A percentile compares a stretch with the other conserved stretches of the same genome.
phyloP scores from a whole-genome alignment of 371 early-diverging fungal species.

The Mortierella sp. region DNA sequence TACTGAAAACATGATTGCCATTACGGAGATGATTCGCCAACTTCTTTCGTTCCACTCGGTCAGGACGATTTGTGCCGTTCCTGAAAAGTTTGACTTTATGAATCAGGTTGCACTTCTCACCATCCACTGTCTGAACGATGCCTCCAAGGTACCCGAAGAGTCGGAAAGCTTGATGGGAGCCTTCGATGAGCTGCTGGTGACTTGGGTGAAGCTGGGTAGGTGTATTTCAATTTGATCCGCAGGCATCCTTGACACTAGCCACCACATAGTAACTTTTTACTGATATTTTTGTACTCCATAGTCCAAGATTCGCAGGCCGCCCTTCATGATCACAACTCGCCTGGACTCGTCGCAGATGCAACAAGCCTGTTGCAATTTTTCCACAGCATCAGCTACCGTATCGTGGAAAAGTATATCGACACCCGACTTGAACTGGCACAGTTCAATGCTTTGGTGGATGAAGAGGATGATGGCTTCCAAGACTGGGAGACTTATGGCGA shows the following conservation, averaged over 20 bases:
- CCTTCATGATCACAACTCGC: slow-evolving; percentile 28
- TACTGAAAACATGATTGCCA: slow-evolving; percentile 49
- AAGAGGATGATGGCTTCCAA: slow-evolving; percentile 71
- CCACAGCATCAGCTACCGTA: slow-evolving; percentile 62
- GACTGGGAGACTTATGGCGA: slow-evolving; percentile 81
- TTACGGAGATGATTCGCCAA: slow-evolving; percentile 53
- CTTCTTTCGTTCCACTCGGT: slow-evolving; percentile 46
- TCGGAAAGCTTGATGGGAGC: slow-evolving; percentile 72
- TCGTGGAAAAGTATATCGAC: slow-evolving; percentile 75
- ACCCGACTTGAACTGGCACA: slow-evolving; percentile 72
- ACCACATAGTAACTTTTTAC: not conserved
- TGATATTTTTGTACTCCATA: not conserved
- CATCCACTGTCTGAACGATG: slow-evolving; percentile 65
- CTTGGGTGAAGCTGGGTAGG: slow-evolving; percentile 75
- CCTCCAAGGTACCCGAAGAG: slow-evolving; percentile 60
- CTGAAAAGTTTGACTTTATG: slow-evolving; percentile 71
- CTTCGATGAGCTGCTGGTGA: slow-evolving; percentile 74
- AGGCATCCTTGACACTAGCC: not conserved
- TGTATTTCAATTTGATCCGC: slow-evolving; percentile 10
- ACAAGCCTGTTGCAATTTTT: slow-evolving; percentile 61
- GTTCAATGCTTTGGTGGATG: slow-evolving; percentile 61
- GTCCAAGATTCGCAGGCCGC: slow-evolving; percentile 43
- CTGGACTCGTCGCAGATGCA: slow-evolving; percentile 31
- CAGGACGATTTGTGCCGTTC: slow-evolving; percentile 58
- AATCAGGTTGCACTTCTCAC: slow-evolving; percentile 72